Evolutionary conservation across 2,329 filamentous ascomycete species (phyloP), one percentile per base, ranked within the genome.

Genomic region (Monosporascus sp.): DNA sequence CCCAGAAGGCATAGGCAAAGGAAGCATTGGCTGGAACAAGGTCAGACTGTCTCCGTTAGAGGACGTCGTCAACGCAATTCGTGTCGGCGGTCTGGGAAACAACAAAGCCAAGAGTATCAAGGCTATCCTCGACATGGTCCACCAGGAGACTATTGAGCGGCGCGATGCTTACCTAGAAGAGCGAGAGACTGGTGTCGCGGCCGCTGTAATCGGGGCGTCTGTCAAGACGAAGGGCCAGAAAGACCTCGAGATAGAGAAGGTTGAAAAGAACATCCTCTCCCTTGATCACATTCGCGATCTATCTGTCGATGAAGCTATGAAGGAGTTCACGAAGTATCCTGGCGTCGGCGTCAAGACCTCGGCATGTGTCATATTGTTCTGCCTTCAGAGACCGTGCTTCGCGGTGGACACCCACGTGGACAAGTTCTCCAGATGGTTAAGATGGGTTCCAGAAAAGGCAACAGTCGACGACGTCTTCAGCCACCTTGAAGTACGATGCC

Each of bases 21-120:
- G 86, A 3, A 89, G 86, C 52, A 85, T 91, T 7, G 76, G 91
- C 65, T 93, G 88, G 87, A 82, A 90, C 60, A 82, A 81, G 9
- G 85, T 92, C 2, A 80, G 84, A 22, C 68, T 73, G 26, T 81
- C 85, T 2, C 68, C 81, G 1, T 66, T 81, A 5, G 74, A 79
- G 40, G 81, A 87, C 6, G 74, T 94, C n/a, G 81, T 80, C 46
- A 72, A 86, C 49, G 81, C 87, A 0, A 91, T 94, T 63, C 84
- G 83, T 60, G 71, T 73, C 7, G 89, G 88, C 9, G 91, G 91
- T 0, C 74, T 92, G 2, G 86, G 84, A 2, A 78, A 81, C n/a
- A 76, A 77, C 17, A 94, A 92, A 69, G 85, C 83, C 55, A 85
- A 79, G 50, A 77, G 86, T 59, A 89, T 95, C 63, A 91, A 92